Evolutionary conservation across 345 rosid genomes (phyloP), one percentile per base, ranked within the genome.

Genomic region (Citrus inodora): DNA sequence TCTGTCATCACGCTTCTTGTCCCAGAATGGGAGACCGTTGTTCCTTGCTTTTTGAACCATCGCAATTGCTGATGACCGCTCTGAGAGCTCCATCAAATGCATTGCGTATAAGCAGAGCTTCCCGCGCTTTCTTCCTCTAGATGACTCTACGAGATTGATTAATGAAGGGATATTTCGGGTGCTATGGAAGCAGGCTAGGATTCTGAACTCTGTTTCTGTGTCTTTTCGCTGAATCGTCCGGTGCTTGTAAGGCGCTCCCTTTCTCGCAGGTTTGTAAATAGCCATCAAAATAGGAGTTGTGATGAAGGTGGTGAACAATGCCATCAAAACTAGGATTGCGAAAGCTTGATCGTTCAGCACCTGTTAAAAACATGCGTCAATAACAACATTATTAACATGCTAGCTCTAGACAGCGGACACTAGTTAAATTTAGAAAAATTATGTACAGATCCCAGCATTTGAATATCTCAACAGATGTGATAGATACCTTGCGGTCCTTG

Each of bases 41-140:
- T 86, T 81, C 6, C 94, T 82, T 1, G 92, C 98, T 80, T 89
- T 90, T 74, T 93, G 97, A 78, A 92, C 90, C 93, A 89, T 89
- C 0, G 89, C 81, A n/a, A 92, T 93, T 7, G 96, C 93, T 0
- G 94, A 90, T 70, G 97, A 88, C 42, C 97, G 85, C 80, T 88
- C 94, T 0, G 94, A 89, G 30, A 93, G 90, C 80, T 93, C 98
- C 94, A 92, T 89, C 4, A 93, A 85, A 76, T 90, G 86, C 97
- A 92, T 86, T 0, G 93, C 91, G 27, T 93, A 93, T 14, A 92
- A 87, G 42, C 89, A 84, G 67, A 92, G 93, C 9, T 83, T 80
- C 67, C 86, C 93, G 14, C 67, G 80, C 72, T 87, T 87, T 10
- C 79, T 84, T 38, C 98, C 95, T 2, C 98, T 87, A 9, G 95